These are phyloP conservation scores for Leccinum pseudoinsigne DNA, from an alignment of 1,284 basidiomycete genomes.

Conservation along the genomic window DNA sequence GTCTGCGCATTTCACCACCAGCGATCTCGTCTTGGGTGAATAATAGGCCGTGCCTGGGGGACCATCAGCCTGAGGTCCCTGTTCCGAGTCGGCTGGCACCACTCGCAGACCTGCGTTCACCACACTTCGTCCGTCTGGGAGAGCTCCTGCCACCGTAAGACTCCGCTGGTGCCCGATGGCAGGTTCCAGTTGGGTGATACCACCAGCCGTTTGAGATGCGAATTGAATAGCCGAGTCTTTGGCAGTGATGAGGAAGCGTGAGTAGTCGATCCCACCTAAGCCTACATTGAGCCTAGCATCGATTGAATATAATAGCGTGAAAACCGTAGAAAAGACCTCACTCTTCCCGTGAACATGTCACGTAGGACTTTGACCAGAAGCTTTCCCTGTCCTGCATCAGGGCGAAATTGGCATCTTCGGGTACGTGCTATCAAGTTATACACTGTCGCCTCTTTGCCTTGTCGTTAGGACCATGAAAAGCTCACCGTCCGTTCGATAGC, in stretches of 20 bases:
- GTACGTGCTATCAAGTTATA: constrained; percentile 17
- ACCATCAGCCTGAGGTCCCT: background rate
- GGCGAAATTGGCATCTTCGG: constrained; percentile 47
- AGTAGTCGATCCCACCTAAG: constrained; percentile 47
- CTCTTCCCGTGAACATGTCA: constrained; percentile 50
- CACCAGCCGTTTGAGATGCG: constrained; percentile 49
- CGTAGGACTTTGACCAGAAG: constrained; percentile 67
- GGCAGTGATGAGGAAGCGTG: constrained; percentile 29
- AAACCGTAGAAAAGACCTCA: constrained; percentile 35
- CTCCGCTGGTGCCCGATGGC: constrained; percentile 49
- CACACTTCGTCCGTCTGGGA: constrained; percentile 42
- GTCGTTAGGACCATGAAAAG: background rate
- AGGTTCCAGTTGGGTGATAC: constrained; percentile 58
- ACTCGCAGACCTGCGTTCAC: constrained; percentile 22
- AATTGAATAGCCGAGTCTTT: constrained; percentile 62
- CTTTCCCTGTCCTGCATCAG: constrained; percentile 60
- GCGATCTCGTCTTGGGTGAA: constrained; percentile 15
- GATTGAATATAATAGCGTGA: background rate
- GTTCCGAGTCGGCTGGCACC: constrained; percentile 7
- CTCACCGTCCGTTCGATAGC: constrained; percentile 43
- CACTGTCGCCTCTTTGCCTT: constrained; percentile 63
- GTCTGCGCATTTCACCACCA: constrained; percentile 27
- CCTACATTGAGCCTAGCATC: constrained; percentile 43
- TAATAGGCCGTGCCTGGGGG: constrained; percentile 22
- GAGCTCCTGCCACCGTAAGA: constrained; percentile 44